These are phyloP conservation scores for Pseudocercospora eumusae DNA, from an alignment of 2,329 filamentous ascomycete species.

Conservation along the genomic window DNA sequence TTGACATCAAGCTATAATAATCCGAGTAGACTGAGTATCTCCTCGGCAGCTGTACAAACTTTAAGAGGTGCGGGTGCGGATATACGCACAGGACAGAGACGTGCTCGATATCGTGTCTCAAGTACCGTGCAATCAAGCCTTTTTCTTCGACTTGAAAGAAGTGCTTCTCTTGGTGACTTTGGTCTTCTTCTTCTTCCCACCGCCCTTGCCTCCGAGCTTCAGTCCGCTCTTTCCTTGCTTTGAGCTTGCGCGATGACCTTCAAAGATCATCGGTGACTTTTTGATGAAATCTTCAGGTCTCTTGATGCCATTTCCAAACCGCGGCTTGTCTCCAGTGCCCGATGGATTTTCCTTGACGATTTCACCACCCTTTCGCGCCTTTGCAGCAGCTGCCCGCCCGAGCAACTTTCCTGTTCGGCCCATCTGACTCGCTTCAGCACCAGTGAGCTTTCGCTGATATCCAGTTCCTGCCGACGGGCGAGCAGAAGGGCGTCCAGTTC, in stretches of 20 bases:
- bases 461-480: slow-evolving; percentile 35
- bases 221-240: slow-evolving; percentile 65
- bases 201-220: slow-evolving; percentile 53
- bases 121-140: slow-evolving; percentile 11
- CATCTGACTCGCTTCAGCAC: slow-evolving; percentile 68
- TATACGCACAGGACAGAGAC: not conserved
- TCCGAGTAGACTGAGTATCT: no score
- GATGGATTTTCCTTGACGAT: slow-evolving; percentile 1
- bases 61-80: not conserved
- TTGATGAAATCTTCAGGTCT: slow-evolving; percentile 67
- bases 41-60: not conserved
- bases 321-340: not conserved
- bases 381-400: slow-evolving; percentile 65
- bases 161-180: slow-evolving; percentile 49
- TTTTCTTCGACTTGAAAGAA: slow-evolving; percentile 51
- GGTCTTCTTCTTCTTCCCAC: slow-evolving; percentile 45
- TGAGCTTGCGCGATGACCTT: slow-evolving; percentile 72
- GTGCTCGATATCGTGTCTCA: not conserved
- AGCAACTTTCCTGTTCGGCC: slow-evolving; percentile 75
- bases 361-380: slow-evolving; percentile 32
- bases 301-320: slow-evolving; percentile 46
- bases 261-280: slow-evolving; percentile 53
- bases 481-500: slow-evolving; percentile 33
- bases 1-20: no score
- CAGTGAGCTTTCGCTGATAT: slow-evolving; percentile 70